These are phyloP conservation scores for Selaginella tamariscina DNA, from an alignment of 75 land plant genomes.

Conservation along the genomic window DNA sequence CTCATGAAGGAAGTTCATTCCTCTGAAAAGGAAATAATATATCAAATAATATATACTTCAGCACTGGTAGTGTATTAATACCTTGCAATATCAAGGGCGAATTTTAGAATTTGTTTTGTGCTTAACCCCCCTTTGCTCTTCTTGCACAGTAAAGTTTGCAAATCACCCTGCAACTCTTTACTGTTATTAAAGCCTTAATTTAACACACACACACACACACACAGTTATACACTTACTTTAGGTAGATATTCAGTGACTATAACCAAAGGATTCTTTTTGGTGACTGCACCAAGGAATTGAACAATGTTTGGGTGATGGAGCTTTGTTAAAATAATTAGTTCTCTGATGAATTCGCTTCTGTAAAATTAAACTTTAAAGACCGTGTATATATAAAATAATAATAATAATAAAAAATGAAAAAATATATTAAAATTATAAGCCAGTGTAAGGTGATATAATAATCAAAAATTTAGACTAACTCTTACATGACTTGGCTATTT, in stretches of 20 bases:
- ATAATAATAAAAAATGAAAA: too few relatives aligned
- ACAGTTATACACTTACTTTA: constrained; percentile 36
- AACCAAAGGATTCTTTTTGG: constrained; percentile 77
- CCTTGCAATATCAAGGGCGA: constrained; percentile 69
- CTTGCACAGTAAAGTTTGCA: constrained; percentile 35
- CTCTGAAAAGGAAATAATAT: neutral
- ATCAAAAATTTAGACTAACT: neutral
- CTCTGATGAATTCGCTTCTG: constrained; percentile 35
- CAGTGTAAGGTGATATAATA: neutral
- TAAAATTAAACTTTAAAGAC: neutral
- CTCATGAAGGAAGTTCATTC: neutral
- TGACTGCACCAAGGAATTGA: constrained; percentile 88
- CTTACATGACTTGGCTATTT: constrained; percentile 29
- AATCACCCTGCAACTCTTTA: constrained; percentile 42
- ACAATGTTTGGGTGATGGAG: constrained; percentile 80
- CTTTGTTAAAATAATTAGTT: constrained; percentile 38
- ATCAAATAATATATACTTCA: too few relatives aligned
- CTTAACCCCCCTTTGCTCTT: constrained; percentile 57
- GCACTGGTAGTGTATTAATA: constrained; percentile 1
- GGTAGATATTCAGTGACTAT: constrained; percentile 57
- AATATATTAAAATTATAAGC: too few relatives aligned
- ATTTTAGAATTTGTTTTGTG: constrained; percentile 50
- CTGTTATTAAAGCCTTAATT: neutral
- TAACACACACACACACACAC: neutral
- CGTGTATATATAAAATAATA: too few relatives aligned